Percentiles rank a stretch among this genome's conserved stretches.
phyloP scores from a whole-genome alignment of 306 rosid genomes.

The Castanospermum australe region DNA sequence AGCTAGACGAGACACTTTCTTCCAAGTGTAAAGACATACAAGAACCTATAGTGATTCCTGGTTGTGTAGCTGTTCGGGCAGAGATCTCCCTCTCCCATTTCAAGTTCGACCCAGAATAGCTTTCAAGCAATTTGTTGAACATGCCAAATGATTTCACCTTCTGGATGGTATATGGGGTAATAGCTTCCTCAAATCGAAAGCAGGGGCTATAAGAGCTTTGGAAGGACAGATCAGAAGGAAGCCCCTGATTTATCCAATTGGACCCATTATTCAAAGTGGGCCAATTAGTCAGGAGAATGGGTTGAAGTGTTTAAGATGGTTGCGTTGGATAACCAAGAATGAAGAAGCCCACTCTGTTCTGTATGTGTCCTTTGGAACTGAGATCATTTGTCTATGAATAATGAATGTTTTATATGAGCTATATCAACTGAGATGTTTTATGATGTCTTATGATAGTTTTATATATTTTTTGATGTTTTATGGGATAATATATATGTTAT shows the following conservation, averaged over 20 bases:
- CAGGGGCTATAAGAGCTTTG: background rate
- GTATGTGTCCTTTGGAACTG: slow-evolving; percentile 16
- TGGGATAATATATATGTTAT: too few species aligned
- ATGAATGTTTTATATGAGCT: too few species aligned
- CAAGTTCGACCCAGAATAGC: background rate
- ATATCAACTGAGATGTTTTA: too few species aligned
- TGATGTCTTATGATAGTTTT: too few species aligned
- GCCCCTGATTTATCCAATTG: background rate
- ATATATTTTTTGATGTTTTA: too few species aligned
- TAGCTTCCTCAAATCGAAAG: background rate
- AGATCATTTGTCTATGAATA: too few species aligned
- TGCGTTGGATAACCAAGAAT: slow-evolving; percentile 20
- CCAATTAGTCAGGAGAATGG: background rate
- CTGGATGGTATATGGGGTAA: background rate
- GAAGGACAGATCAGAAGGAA: background rate
- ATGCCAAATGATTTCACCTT: background rate
- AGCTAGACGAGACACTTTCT: background rate
- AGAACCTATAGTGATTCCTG: background rate
- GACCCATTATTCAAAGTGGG: slow-evolving; percentile 24
- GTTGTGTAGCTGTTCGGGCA: background rate
- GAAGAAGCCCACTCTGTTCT: background rate
- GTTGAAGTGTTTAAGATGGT: background rate
- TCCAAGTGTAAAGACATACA: background rate
- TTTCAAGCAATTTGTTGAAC: background rate
- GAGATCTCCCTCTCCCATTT: background rate